These are phyloP conservation scores for Dioszegia hungarica DNA, from an alignment of 768 basidiomycete species.

Conservation along the genomic window DNA sequence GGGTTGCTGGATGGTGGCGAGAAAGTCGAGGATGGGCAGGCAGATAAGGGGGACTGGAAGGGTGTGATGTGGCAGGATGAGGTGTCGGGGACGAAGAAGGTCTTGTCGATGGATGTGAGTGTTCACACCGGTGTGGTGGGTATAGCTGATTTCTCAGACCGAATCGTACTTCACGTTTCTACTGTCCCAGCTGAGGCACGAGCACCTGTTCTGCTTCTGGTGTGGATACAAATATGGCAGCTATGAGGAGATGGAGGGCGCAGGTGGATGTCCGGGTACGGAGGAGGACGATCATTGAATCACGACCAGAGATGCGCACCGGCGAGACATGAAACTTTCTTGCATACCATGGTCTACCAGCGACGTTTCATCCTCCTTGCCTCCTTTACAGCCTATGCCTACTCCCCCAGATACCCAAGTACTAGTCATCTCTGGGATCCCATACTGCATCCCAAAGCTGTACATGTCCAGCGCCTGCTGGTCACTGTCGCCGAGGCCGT, in stretches of 20 bases:
- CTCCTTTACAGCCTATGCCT: too few species aligned
- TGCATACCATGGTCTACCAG: too few species aligned
- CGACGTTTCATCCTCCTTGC: too few species aligned
- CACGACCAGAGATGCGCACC: too few species aligned
- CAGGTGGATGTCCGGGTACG: constrained; percentile 46
- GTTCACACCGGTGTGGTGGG: neutral
- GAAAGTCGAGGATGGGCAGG: neutral
- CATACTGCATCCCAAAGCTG: too few species aligned
- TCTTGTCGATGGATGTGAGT: constrained; percentile 46
- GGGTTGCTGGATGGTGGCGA: constrained; percentile 1
- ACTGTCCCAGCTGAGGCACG: constrained; percentile 37
- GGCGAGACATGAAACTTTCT: too few species aligned
- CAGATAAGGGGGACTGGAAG: constrained; percentile 4
- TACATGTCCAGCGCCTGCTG: too few species aligned
- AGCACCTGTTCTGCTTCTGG: constrained; percentile 48
- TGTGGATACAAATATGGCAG: constrained; percentile 39
- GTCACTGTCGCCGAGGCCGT: too few species aligned
- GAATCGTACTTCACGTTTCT: constrained; percentile 37
- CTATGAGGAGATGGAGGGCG: constrained; percentile 44
- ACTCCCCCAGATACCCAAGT: too few species aligned
- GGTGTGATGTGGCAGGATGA: constrained; percentile 32
- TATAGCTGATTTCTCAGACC: constrained; percentile 19
- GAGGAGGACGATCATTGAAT: constrained; percentile 47
- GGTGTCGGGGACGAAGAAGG: constrained; percentile 39
- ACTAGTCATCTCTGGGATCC: too few species aligned